Conservation (phyloP, 345 rosid species). For the Lenwebbia sp. region DNA sequence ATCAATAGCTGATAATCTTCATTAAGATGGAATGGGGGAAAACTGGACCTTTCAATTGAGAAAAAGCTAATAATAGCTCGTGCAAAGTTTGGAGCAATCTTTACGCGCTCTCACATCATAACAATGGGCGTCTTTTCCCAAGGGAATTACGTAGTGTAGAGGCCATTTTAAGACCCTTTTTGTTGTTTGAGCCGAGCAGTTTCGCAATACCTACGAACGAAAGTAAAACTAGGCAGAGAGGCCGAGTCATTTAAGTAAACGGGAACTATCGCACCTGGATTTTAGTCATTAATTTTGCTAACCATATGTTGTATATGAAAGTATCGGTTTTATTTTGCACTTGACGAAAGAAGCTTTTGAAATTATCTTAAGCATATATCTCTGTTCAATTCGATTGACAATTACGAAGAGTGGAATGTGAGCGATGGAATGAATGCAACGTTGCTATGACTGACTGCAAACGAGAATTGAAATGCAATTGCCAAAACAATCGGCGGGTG, state of each 20-base stretch:
- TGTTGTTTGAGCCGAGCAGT: not conserved
- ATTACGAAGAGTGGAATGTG: not conserved
- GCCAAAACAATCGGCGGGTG: not conserved
- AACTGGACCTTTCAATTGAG: not conserved
- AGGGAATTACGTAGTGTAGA: not conserved
- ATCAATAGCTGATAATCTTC: not conserved
- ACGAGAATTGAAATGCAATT: not conserved
- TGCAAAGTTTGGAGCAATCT: not conserved
- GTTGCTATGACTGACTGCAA: not conserved
- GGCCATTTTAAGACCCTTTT: not conserved
- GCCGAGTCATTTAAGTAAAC: not conserved
- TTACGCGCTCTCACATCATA: not conserved
- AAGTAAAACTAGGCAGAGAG: not conserved
- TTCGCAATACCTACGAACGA: not conserved
- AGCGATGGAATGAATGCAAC: not conserved
- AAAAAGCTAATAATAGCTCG: not conserved
- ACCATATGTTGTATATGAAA: not conserved
- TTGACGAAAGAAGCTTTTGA: not conserved
- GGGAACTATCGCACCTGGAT: not conserved
- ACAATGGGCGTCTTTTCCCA: not conserved
- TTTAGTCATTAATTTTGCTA: not conserved
- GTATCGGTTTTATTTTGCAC: no score
- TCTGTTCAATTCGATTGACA: not conserved
- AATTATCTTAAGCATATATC: not conserved
- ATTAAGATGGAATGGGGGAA: not conserved